Base-by-base conservation (phyloP, 108 stramenopile species). In the Pseudonitzschia multiseries region DNA sequence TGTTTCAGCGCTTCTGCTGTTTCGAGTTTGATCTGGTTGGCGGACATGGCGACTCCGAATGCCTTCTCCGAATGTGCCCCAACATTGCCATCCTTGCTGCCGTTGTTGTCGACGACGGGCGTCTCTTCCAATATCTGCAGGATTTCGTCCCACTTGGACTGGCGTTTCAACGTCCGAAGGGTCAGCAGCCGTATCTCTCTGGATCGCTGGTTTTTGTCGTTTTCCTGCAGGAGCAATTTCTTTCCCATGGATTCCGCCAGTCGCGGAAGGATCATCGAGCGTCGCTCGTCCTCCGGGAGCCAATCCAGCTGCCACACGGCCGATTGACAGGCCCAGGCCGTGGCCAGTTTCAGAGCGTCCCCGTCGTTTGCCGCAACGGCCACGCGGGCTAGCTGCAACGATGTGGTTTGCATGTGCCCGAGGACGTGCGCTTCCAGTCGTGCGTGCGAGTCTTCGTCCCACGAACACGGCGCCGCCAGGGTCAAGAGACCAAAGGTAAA, bases 231-330 rank as follows among this genome's bases (percentile, higher is more conserved):
- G 15, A 87, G 65, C 36, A 83, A 63, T 53, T 83, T 82, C 14
- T 53, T 63, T 6, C 76, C 86, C 70, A 92, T 71, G 8, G 86
- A 85, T 70, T 92, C 91, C 0, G 91, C 91, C 61, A 92, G 71
- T 62, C 91, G 85, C 13, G 90, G 90, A 29, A 89, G 64, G n/a
- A 92, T 59, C 44, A 65, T 43, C 15, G 76, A 60, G 51, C 80
- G 79, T 73, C 81, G 69, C 18, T 69, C 73, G 50, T 76, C 75
- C 14, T 74, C 61, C 48, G 72, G 62, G 21, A 76, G 48, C 61
- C 79, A 71, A 21, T 85, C 56, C 18, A 82, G 52, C 73, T 86
- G 86, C 86, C 86, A 86, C 4, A 83, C 68, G 4, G 78, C 77
- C 22, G 77, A 57, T 56, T 80, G 78, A 6, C 82, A 75, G 12